Conservation (phyloP, 2,329 filamentous ascomycete species). For the Pseudohalonectria lignicola region DNA sequence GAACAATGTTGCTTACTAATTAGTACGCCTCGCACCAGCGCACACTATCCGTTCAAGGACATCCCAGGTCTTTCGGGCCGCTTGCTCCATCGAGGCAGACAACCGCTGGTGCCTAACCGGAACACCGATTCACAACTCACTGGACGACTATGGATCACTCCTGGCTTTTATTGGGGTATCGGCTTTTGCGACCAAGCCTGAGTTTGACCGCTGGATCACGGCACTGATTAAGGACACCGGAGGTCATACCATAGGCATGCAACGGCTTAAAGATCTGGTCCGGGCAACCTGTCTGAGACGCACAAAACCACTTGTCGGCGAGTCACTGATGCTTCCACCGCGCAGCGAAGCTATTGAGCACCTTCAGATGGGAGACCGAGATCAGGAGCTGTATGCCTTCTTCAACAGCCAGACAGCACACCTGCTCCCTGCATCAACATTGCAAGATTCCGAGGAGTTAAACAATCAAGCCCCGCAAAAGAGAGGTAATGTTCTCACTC, state of each 20-base stretch:
- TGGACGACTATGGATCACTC: slow-evolving; percentile 26
- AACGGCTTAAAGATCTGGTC: slow-evolving; percentile 13
- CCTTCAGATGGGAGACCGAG: slow-evolving; percentile 6
- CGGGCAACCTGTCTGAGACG: slow-evolving; percentile 17
- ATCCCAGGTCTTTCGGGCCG: slow-evolving; percentile 18
- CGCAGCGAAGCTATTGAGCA: slow-evolving; percentile 6
- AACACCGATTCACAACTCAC: slow-evolving; percentile 26
- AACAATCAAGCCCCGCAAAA: slow-evolving; percentile 3
- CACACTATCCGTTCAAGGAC: slow-evolving; percentile 23
- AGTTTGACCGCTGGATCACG: slow-evolving; percentile 13
- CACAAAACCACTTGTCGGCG: slow-evolving; percentile 11
- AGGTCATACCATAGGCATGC: slow-evolving; percentile 6
- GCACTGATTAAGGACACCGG: slow-evolving; percentile 10
- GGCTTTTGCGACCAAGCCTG: slow-evolving; percentile 9
- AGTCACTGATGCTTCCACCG: slow-evolving; percentile 9
- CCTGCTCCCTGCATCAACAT: too few relatives aligned
- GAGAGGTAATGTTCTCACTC: slow-evolving; percentile 9
- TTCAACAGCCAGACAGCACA: slow-evolving; percentile 9
- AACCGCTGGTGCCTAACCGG: slow-evolving; percentile 28
- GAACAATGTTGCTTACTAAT: too few relatives aligned
- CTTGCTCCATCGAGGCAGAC: slow-evolving; percentile 11
- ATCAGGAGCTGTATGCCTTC: slow-evolving; percentile 12
- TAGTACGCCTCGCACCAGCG: too few relatives aligned
- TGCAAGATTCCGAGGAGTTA: too few relatives aligned
- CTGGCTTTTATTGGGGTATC: slow-evolving; percentile 19